A percentile compares a stretch with the other conserved stretches of the same genome.
Evolutionary conservation across 768 basidiomycete species (phyloP).

Genomic region (Piloderma croceum): DNA sequence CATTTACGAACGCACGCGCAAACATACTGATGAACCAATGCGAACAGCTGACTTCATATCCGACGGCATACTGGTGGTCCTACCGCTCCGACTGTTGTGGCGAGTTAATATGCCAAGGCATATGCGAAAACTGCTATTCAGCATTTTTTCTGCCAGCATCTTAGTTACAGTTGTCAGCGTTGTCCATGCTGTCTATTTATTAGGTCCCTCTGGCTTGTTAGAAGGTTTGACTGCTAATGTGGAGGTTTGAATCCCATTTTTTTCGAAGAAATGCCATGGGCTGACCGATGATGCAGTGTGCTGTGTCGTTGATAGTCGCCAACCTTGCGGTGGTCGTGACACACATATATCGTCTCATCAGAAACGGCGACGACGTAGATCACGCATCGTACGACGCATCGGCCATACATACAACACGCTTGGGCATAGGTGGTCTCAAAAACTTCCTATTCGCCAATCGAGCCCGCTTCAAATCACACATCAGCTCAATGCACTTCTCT

Average conservation of each 20-base stretch:
- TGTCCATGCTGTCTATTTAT: conserved; percentile 41
- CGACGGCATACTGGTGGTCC: conserved; percentile 39
- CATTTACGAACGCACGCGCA: conserved; percentile 7
- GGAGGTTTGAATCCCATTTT: conserved; percentile 28
- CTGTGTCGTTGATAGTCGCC: conserved; percentile 12
- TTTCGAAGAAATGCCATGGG: neutral
- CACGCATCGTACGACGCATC: no score
- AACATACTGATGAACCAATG: neutral
- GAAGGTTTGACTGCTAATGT: conserved; percentile 36
- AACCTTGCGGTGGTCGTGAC: conserved; percentile 21
- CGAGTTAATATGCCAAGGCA: conserved; percentile 34
- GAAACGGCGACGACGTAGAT: conserved; percentile 4
- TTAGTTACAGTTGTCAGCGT: conserved; percentile 40
- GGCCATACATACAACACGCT: no score
- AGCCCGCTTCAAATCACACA: no score
- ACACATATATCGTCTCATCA: conserved; percentile 19
- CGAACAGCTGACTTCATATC: conserved; percentile 48
- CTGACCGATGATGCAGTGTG: conserved; percentile 12
- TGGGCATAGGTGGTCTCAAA: no score
- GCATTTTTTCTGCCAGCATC: conserved; percentile 52
- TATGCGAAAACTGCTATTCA: conserved; percentile 36
- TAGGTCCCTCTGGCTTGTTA: conserved; percentile 21
- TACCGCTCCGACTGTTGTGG: conserved; percentile 43
- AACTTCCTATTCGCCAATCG: no score
- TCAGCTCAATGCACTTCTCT: no score